Percentiles rank a stretch among this genome's conserved stretches.
These are phyloP conservation scores for Colletotrichum sp. DNA, from an alignment of 2,329 filamentous ascomycete genomes.

Conservation along the genomic window DNA sequence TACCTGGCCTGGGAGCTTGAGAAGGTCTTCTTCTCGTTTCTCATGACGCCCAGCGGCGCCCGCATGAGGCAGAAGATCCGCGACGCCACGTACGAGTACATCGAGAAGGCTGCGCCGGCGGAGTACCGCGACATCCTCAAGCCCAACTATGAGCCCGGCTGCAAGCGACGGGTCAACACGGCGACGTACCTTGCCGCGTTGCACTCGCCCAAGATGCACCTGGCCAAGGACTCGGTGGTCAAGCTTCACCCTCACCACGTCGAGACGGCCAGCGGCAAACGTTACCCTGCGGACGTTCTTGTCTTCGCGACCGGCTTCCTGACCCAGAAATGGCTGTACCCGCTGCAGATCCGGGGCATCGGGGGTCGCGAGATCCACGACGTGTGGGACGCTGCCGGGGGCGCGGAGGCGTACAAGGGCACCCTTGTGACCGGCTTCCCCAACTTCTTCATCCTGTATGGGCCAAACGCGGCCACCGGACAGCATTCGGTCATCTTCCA, in stretches of 20 bases:
- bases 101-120: not conserved
- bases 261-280: not conserved
- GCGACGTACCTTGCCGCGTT: not conserved
- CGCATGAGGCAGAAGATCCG: not conserved
- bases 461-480: not conserved
- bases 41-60: not conserved
- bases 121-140: conserved; percentile 40
- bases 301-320: not conserved
- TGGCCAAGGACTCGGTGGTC: not conserved
- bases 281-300: not conserved
- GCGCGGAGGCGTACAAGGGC: not conserved
- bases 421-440: not conserved
- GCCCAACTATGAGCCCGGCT: conserved; percentile 37
- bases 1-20: not conserved
- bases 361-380: not conserved
- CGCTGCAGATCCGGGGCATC: not conserved
- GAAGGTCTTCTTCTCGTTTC: not conserved
- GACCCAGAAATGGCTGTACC: not conserved
- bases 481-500: conserved; percentile 1
- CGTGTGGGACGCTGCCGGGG: not conserved
- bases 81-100: not conserved
- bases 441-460: conserved; percentile 3
- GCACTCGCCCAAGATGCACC: not conserved
- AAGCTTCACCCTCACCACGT: not conserved
- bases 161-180: conserved; percentile 1